Base-by-base conservation (phyloP, 495 filamentous ascomycete species). In the Penicillium soppii region DNA sequence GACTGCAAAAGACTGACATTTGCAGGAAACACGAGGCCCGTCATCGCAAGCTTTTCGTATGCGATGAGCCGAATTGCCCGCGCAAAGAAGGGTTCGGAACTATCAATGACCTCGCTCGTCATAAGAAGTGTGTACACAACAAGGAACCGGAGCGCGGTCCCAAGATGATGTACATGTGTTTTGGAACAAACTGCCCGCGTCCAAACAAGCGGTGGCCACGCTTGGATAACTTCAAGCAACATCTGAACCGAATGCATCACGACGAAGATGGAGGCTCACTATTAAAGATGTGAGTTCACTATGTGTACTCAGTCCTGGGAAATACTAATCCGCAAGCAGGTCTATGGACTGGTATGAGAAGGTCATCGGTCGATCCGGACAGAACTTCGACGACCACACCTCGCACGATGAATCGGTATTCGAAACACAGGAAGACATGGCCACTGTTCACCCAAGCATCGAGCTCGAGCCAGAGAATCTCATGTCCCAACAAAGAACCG, bases 211-310 rank as follows among this genome's bases (percentile, higher is more conserved):
- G 78, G 36, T 97, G 92, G 89, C 91, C 89, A 8, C 82, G 94
- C 7, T 67, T 87, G 43, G 94, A 98, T 66, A 98, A 98, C 56
- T 98, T 97, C 68, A 85, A 84, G 60, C 85, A 88, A 48, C 94
- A 98, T 58, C 75, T 95, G 37, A 79, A 77, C 49, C 82, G 88
- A n/a, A 86, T 94, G 62, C 92, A 98, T 68, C 62, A 66, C 17
- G 74, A 79, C 4, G 71, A 79, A 26, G 73, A 85, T 52, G 58
- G 77, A 2, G 74, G 80, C 5, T 54, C 65, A 12, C 75, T 87
- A 19, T 64, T 83, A 41, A 71, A 70, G 46, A 77, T 63, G 87
- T 87, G 69, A 60, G 75, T 57, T 23, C 3, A 1, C 38, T n/a
- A 6, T 23, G 17, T 2, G 12, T 3, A 8, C 20, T 7, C 13